Base-by-base conservation (phyloP, 2,329 filamentous ascomycete species). In the Pestalotiopsis sp. region DNA sequence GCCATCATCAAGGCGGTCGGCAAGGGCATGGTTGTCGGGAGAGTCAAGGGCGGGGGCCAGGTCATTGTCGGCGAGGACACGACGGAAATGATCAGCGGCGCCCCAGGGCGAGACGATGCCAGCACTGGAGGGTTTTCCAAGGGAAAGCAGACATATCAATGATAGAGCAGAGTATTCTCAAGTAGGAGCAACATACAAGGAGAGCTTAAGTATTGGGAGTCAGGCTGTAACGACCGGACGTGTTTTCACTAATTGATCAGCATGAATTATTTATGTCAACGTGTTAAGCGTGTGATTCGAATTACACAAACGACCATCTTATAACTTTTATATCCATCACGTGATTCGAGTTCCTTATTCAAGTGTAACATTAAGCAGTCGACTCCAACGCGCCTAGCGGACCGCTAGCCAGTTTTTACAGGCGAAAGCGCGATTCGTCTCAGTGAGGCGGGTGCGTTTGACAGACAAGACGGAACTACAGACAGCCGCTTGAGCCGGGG, bases 1-100 rank as follows among this genome's bases (percentile, higher is more conserved):
- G 96, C 96, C 0, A 90, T 99, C 58, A 88, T 99, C 78, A 99
- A 98, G 85, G 93, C 92, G 57, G 96, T 98, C 1, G 96, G 95
- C 23, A 98, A 97, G 84, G 94, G 96, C 56, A 98, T 99, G 96
- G 91, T 97, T 0, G 90, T 97, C 4, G 93, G 93, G 45, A 90
- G 90, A 72, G 93, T 95, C 69, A 91, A 91, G 49, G 92, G 92
- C 4, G 89, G 92, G 2, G 88, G 93, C 73, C 85, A 94, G 23
- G 86, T 95, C 63, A 91, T 95, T 23, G 92, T 92, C 1, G 91
- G 91, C 23, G 89, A 87, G 9, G 78, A 68, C 36, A 67, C 57
- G 11, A 27, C 57, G 17, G 17, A 36, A 12, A 7, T 38, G 49
- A 13, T 52, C 60, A 41, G 67, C 27, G 60, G 45, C 12, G 39